Base-by-base conservation (phyloP, 192 early-diverging fungal species). In the Entophlyctis helioformis region DNA sequence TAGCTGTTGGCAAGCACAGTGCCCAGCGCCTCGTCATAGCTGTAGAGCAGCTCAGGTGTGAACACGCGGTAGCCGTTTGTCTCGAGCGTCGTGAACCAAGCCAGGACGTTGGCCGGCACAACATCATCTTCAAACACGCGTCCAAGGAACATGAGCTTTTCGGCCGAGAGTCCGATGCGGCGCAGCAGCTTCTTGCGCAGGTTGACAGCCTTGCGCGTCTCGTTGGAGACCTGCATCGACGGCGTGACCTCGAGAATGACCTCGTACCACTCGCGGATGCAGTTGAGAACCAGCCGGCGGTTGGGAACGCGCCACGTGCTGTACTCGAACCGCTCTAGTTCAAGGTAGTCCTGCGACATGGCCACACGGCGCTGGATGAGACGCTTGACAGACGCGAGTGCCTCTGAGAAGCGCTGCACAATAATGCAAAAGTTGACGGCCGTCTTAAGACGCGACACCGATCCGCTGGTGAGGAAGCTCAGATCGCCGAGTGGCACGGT, bases 21-120 rank as follows among this genome's bases (percentile, higher is more conserved):
- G 9, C 66, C 69, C 21, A 71, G 42, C 1, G 48, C 65, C 49
- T 67, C 63, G 39, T 71, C 69, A 46, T 67, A 71, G 13, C 47
- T 53, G 36, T 51, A 60, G 7, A 64, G 46, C 27, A 71, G 29
- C n/a, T 39, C 33, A 0, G 68, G 65, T 1, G 59, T 50, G 40
- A 71, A 61, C 19, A 71, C 66, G 15, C 54, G 50, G 40, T 48
- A 67, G 0, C 64, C 69, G 16, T 45, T 42, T 13, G 44, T 39
- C 49, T 71, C 54, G 46, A 69, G 29, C 9, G 32, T 43, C 15
- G 54, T 49, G 57, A 71, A 35, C 69, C 69, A 71, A 9, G 37
- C 4, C 38, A 71, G 33, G 22, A 47, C 23, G 16, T 57, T 59
- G 19, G 48, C 29, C 19, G 57, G 58, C 44, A 66, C 33, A n/a